phyloP scores from a whole-genome alignment of 768 basidiomycete species.

The Auricularia cornea region DNA sequence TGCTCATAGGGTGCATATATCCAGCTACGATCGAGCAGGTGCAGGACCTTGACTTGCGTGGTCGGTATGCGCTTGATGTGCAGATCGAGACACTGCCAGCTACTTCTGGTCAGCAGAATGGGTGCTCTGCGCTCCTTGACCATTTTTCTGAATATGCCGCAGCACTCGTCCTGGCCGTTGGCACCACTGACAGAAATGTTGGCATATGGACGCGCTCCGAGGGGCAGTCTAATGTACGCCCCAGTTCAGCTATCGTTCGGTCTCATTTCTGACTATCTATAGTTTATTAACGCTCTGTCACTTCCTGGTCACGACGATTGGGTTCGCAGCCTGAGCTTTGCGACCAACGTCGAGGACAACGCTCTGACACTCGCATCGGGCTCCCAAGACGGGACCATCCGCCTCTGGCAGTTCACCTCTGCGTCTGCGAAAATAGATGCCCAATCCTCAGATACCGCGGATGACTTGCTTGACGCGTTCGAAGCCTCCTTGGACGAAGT shows the following conservation, averaged over 20 bases:
- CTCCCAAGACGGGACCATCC: slow-evolving; percentile 89
- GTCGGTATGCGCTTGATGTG: slow-evolving; percentile 68
- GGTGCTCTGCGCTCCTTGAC: too few species aligned
- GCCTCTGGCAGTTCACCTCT: slow-evolving; percentile 79
- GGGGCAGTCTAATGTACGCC: slow-evolving; percentile 32
- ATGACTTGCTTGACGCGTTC: slow-evolving; percentile 81
- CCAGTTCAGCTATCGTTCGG: not conserved
- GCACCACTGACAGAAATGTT: slow-evolving; percentile 71
- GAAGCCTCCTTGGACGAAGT: slow-evolving; percentile 71
- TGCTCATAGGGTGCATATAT: not conserved
- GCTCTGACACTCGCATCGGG: slow-evolving; percentile 74
- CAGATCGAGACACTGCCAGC: slow-evolving; percentile 56
- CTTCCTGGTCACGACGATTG: slow-evolving; percentile 92
- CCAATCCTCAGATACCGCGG: slow-evolving; percentile 19
- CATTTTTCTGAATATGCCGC: not conserved
- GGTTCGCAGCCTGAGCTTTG: slow-evolving; percentile 77
- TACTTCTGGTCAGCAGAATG: slow-evolving; percentile 68
- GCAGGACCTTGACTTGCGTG: slow-evolving; percentile 57
- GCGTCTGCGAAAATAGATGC: slow-evolving; percentile 26
- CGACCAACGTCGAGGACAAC: slow-evolving; percentile 21
- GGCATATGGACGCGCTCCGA: slow-evolving; percentile 70
- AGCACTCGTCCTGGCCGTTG: slow-evolving; percentile 67
- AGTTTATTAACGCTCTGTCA: slow-evolving; percentile 55
- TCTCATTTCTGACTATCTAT: not conserved
- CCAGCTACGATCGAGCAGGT: slow-evolving; percentile 19